Evolutionary conservation across 257 asterid genomes (phyloP).

Genomic region (Solanum chiquidenum): DNA sequence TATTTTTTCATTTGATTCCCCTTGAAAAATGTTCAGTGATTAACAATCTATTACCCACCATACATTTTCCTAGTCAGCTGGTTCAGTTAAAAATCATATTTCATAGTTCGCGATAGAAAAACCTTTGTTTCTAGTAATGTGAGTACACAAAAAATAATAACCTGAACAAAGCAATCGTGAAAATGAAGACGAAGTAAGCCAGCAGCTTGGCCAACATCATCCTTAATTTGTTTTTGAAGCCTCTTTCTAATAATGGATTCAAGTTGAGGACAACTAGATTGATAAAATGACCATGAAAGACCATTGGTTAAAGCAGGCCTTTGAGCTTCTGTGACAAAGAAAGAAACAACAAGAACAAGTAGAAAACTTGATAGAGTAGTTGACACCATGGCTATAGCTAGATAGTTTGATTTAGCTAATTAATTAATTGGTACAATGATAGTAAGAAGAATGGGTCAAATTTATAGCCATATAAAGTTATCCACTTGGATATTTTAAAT

Average conservation of each 20-base stretch:
- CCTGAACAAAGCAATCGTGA: constrained; percentile 71
- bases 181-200: constrained; percentile 73
- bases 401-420: background rate
- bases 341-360: background rate
- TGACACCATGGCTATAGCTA: background rate
- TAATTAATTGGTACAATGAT: background rate
- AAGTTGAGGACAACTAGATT: constrained; percentile 37
- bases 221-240: constrained; percentile 28
- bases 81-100: too few relatives aligned
- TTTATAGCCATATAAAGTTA: background rate
- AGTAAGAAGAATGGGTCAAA: background rate
- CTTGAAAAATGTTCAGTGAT: background rate
- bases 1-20: too few relatives aligned
- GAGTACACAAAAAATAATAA: background rate
- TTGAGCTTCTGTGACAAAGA: constrained; percentile 19
- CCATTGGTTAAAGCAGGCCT: constrained; percentile 27
- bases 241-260: constrained; percentile 31
- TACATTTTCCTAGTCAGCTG: too few relatives aligned
- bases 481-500: background rate
- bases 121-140: too few relatives aligned
- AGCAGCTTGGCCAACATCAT: constrained; percentile 60
- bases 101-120: too few relatives aligned
- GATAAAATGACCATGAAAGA: constrained; percentile 42
- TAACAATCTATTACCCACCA: background rate
- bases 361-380: background rate